Evolutionary conservation across 768 basidiomycete species (phyloP).

Genomic region (Hericium rajendrae): DNA sequence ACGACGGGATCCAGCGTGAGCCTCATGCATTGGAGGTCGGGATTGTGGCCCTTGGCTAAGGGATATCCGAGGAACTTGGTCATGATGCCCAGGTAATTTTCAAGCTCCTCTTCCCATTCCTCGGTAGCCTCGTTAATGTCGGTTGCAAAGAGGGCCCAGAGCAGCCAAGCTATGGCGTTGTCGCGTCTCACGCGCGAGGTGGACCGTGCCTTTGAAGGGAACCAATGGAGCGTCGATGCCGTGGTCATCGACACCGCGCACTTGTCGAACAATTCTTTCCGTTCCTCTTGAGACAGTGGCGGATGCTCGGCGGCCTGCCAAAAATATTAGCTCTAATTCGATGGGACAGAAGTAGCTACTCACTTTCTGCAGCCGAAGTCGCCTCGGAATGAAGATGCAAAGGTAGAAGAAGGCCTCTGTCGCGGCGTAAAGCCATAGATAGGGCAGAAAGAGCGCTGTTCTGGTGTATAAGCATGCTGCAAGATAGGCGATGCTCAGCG

Average conservation of each 20-base stretch:
- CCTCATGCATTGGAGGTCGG: slow-evolving; percentile 35
- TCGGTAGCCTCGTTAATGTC: slow-evolving; percentile 21
- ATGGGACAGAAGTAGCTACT: slow-evolving; percentile 7
- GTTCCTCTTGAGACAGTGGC: slow-evolving; percentile 31
- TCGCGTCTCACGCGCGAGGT: slow-evolving; percentile 27
- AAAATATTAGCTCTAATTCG: slow-evolving; percentile 20
- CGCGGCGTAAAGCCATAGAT: slow-evolving; percentile 25
- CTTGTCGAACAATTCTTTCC: slow-evolving; percentile 38
- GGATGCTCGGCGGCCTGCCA: slow-evolving; percentile 24
- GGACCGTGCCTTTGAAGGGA: slow-evolving; percentile 23
- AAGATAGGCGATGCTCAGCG: slow-evolving; percentile 33
- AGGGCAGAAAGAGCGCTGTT: slow-evolving; percentile 20
- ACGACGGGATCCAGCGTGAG: slow-evolving; percentile 48
- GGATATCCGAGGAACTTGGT: slow-evolving; percentile 32
- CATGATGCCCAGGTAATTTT: slow-evolving; percentile 32
- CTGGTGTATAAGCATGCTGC: slow-evolving; percentile 19
- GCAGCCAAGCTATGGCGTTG: slow-evolving; percentile 52
- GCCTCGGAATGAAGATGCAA: slow-evolving; percentile 39
- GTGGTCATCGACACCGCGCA: slow-evolving; percentile 23
- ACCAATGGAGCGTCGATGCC: slow-evolving; percentile 43
- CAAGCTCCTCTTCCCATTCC: slow-evolving; percentile 43
- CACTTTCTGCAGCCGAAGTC: slow-evolving; percentile 39
- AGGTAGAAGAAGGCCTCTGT: slow-evolving; percentile 41
- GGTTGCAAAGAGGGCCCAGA: slow-evolving; percentile 51
- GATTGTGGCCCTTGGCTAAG: slow-evolving; percentile 31